These are phyloP conservation scores for Apiospora saccharicola DNA, from an alignment of 2,329 filamentous ascomycete species.

Conservation along the genomic window DNA sequence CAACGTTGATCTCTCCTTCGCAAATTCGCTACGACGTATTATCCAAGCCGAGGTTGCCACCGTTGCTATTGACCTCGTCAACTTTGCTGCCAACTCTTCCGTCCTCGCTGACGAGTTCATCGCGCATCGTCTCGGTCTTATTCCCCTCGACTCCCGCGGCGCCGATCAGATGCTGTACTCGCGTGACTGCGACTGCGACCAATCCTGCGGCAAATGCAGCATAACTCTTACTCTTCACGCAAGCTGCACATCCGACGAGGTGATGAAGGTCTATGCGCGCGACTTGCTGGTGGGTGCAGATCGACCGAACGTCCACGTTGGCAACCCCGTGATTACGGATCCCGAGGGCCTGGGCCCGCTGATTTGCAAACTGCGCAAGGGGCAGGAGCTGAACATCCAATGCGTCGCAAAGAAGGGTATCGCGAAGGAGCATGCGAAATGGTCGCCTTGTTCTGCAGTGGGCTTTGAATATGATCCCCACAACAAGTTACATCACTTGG, in stretches of 20 bases:
- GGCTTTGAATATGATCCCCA: conserved; percentile 98
- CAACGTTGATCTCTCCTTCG: conserved; percentile 88
- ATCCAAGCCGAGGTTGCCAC: conserved; percentile 95
- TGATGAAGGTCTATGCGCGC: conserved; percentile 93
- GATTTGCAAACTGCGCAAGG: conserved; percentile 88
- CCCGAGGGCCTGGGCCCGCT: conserved; percentile 81
- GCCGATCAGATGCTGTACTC: conserved; percentile 85
- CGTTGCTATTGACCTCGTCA: conserved; percentile 92
- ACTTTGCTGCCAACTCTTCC: conserved; percentile 93
- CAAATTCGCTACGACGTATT: conserved; percentile 88
- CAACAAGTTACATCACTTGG: conserved; percentile 91
- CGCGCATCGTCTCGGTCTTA: conserved; percentile 87
- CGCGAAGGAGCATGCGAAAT: conserved; percentile 98
- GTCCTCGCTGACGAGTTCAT: conserved; percentile 97
- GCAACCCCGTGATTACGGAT: conserved; percentile 84
- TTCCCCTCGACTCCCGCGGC: conserved; percentile 85
- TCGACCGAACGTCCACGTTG: conserved; percentile 76
- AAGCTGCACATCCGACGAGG: conserved; percentile 82
- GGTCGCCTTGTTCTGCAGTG: conserved; percentile 90
- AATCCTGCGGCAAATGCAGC: conserved; percentile 91
- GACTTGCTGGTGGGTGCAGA: conserved; percentile 79
- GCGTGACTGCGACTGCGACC: conserved; percentile 95
- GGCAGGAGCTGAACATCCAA: conserved; percentile 87
- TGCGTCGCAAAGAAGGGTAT: conserved; percentile 99
- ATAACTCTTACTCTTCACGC: conserved; percentile 86